Percentiles rank a stretch among this genome's conserved stretches.
These are phyloP conservation scores for Naganishia onofrii DNA, from an alignment of 768 basidiomycete genomes.

Conservation along the genomic window DNA sequence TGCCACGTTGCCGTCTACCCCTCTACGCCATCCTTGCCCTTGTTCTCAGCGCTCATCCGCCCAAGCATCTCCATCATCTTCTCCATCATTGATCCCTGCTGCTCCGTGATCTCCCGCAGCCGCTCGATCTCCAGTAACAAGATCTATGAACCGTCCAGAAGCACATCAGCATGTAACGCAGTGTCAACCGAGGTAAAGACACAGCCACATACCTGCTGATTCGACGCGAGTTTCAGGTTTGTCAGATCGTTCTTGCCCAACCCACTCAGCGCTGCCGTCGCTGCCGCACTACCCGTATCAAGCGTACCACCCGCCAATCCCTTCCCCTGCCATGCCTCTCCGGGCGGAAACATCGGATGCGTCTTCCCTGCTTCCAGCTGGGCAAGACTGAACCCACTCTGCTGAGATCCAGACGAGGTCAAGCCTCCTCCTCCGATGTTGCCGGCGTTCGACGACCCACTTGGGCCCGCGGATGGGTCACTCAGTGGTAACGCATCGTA, in stretches of 20 bases:
- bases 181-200: not conserved
- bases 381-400: slow-evolving; percentile 20
- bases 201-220: slow-evolving; percentile 43
- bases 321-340: slow-evolving; percentile 25
- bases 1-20: not conserved
- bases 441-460: slow-evolving; percentile 4
- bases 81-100: slow-evolving; percentile 46
- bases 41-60: not conserved
- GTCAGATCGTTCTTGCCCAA: slow-evolving; percentile 41
- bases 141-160: slow-evolving; percentile 31
- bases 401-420: not conserved
- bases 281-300: slow-evolving; percentile 21
- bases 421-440: slow-evolving; percentile 1
- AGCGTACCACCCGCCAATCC: slow-evolving; percentile 33
- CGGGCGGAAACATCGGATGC: slow-evolving; percentile 8
- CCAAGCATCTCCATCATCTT: slow-evolving; percentile 38
- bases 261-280: not conserved
- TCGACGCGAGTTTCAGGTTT: slow-evolving; percentile 47
- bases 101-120: slow-evolving; percentile 46
- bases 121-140: slow-evolving; percentile 44
- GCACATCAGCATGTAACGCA: not conserved
- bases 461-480: not conserved
- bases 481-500: slow-evolving; percentile 16
- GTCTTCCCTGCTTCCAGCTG: slow-evolving; percentile 28
- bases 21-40: not conserved